These are phyloP conservation scores for Aspergillus panamensis DNA, from an alignment of 495 filamentous ascomycete species.

Conservation along the genomic window DNA sequence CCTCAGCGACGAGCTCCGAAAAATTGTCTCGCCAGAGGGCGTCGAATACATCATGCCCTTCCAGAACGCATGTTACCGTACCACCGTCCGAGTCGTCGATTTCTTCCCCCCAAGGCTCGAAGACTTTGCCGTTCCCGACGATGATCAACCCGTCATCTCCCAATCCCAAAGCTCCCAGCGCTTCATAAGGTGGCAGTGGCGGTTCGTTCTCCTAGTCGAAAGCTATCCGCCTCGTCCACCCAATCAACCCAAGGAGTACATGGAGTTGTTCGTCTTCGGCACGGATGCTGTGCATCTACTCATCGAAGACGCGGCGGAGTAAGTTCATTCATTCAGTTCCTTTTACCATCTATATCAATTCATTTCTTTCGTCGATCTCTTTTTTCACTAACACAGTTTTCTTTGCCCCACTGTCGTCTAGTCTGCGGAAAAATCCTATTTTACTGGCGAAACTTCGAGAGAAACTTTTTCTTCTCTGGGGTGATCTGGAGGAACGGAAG, in stretches of 20 bases:
- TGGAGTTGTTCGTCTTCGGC: slow-evolving; percentile 67
- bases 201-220: slow-evolving; percentile 70
- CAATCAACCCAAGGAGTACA: slow-evolving; percentile 33
- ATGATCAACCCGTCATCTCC: slow-evolving; percentile 42
- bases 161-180: slow-evolving; percentile 25
- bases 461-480: slow-evolving; percentile 80
- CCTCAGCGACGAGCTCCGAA: slow-evolving; percentile 36
- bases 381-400: not conserved
- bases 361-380: not conserved
- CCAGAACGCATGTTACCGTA: slow-evolving; percentile 66
- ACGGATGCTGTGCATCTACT: slow-evolving; percentile 62
- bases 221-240: slow-evolving; percentile 42
- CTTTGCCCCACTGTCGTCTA: slow-evolving; percentile 24
- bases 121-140: slow-evolving; percentile 61
- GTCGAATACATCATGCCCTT: slow-evolving; percentile 58
- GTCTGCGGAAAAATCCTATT: slow-evolving; percentile 50
- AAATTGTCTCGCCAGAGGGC: slow-evolving; percentile 41
- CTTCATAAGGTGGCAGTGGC: slow-evolving; percentile 65
- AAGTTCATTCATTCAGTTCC: slow-evolving; percentile 31
- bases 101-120: slow-evolving; percentile 69
- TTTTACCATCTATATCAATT: not conserved
- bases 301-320: slow-evolving; percentile 64
- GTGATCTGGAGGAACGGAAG: slow-evolving; percentile 73
- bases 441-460: slow-evolving; percentile 55
- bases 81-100: slow-evolving; percentile 71